Conservation (phyloP, 441 rosid species). For the Adansonia gregorii region DNA sequence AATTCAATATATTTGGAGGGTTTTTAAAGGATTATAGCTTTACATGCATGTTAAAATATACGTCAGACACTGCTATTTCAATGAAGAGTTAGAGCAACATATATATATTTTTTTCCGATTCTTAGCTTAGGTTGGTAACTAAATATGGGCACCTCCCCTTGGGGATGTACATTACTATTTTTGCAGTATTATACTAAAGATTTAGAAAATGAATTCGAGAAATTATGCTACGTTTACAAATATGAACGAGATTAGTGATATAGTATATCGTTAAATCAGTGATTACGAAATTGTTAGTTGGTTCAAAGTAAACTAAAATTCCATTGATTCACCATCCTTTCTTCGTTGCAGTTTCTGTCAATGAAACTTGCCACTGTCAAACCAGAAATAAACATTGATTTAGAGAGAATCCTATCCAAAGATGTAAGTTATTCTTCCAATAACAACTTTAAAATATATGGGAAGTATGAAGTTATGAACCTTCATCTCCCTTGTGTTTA, state of each 20-base stretch:
- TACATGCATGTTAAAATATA: too few relatives aligned
- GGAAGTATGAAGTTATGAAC: not conserved
- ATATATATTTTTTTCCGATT: not conserved
- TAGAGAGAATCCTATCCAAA: conserved; percentile 78
- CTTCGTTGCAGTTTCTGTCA: conserved; percentile 71
- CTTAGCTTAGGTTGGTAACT: not conserved
- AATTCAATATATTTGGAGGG: too few relatives aligned
- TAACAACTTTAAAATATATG: not conserved
- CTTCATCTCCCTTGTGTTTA: conserved; percentile 31
- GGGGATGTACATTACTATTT: not conserved
- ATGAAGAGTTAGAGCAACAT: too few relatives aligned
- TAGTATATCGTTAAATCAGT: too few relatives aligned
- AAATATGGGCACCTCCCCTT: conserved; percentile 9
- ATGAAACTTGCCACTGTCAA: conserved; percentile 96
- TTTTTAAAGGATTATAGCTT: too few relatives aligned
- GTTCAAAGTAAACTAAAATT: conserved; percentile 9
- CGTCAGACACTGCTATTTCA: too few relatives aligned
- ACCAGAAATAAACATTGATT: conserved; percentile 73
- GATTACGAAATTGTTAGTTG: not conserved
- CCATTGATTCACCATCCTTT: conserved; percentile 21
- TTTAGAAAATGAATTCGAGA: too few relatives aligned
- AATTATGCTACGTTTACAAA: not conserved
- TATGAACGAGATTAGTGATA: not conserved
- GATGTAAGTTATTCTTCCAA: conserved; percentile 60
- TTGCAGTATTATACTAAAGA: not conserved